Evolutionary conservation across 2,329 filamentous ascomycete genomes (phyloP).

Genomic region (Hysterium pulicare): DNA sequence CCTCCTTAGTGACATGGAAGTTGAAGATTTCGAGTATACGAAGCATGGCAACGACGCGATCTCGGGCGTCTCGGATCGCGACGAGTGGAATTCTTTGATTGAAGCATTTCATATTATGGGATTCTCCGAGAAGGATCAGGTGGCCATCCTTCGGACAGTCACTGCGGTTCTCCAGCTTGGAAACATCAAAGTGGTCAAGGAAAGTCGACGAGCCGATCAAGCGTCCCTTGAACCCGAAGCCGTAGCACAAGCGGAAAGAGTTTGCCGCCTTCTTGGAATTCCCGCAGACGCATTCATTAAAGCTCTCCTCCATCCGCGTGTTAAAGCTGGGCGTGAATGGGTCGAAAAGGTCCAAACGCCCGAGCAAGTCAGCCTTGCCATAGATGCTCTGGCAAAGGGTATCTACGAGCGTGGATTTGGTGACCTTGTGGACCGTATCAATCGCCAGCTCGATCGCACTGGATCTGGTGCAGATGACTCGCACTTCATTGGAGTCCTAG

Average conservation of each 20-base stretch:
- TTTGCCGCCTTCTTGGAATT: constrained; percentile 82
- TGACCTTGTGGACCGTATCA: constrained; percentile 87
- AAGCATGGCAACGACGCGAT: constrained; percentile 89
- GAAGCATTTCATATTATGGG: constrained; percentile 96
- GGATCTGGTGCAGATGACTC: constrained; percentile 82
- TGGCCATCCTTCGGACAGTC: constrained; percentile 78
- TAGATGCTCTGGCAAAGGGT: constrained; percentile 92
- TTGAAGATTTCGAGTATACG: constrained; percentile 89
- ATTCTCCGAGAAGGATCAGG: constrained; percentile 80
- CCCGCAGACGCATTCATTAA: constrained; percentile 80
- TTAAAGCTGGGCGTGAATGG: constrained; percentile 96
- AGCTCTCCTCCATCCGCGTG: constrained; percentile 83
- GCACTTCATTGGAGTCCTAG: constrained; percentile 93
- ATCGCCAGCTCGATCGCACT: constrained; percentile 82
- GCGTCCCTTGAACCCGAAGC: constrained; percentile 76
- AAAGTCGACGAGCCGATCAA: constrained; percentile 87
- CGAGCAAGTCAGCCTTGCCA: constrained; percentile 84
- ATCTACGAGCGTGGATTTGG: constrained; percentile 97
- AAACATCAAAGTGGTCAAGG: constrained; percentile 85
- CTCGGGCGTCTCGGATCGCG: constrained; percentile 79
- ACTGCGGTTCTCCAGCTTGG: constrained; percentile 91
- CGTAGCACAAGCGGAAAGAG: constrained; percentile 69
- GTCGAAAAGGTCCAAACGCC: constrained; percentile 98
- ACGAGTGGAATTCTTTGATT: constrained; percentile 85
- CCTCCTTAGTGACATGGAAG: constrained; percentile 68